Base-by-base conservation (phyloP, 2,329 filamentous ascomycete species). In the Emericellopsis atlantica region DNA sequence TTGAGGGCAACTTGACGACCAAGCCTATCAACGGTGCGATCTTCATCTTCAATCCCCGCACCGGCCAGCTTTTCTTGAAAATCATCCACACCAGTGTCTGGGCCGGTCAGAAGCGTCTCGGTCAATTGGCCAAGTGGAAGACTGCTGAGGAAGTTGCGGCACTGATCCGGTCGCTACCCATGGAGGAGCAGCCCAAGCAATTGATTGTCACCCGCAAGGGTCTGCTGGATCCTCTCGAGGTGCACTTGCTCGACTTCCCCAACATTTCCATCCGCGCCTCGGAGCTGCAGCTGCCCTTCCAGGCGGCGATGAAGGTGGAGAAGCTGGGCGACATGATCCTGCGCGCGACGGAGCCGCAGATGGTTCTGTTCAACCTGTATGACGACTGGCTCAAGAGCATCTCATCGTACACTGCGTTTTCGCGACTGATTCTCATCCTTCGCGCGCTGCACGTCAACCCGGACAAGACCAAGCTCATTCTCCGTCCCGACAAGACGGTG, bases 11-110 rank as follows among this genome's bases (percentile, higher is more conserved):
- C 58, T 70, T 98, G 76, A 98, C 92, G 0, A 98, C 92, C 2
- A 98, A 98, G 65, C 92, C 92, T 4, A 98, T 98, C 72, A 98
- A 98, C 60, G 92, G 92, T 58, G 92, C 93, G 36, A 96, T 98
- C 59, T 98, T 98, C 70, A 98, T 98, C 57, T 96, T 98, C 76
- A 98, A 98, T 59, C 92, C 93, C n/a, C 79, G 90, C 44, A 98
- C 92, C 40, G 92, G 92, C 39, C 92, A 98, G 56, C 66, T 98
- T 32, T 98, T 98, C 78, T 65, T 98, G 57, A 98, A 98, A 74
- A 96, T 98, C 52, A 98, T 98, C 50, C 93, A 98, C 64, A 98
- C 92, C 1, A 95, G 89, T 56, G 93, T 98, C 23, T 98, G 92
- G 92, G 92, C 92, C 40, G 92, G 92, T 41, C 92, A 98, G 65